phyloP scores from a whole-genome alignment of 306 rosid genomes.

The Quercus aquifolioides region DNA sequence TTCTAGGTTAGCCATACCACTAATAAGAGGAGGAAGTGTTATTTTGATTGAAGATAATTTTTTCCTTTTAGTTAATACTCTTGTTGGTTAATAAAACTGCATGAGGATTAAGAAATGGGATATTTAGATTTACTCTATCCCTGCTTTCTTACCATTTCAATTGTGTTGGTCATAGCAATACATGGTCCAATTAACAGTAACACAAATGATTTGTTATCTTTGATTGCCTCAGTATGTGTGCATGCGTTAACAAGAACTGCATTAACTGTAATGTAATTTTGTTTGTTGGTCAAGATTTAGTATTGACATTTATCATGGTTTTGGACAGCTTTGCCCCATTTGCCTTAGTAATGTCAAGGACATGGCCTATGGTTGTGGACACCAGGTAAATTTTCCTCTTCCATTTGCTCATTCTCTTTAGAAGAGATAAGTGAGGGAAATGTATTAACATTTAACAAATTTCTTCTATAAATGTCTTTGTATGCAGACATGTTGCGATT shows the following conservation, averaged over 20 bases:
- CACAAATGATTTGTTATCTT: too few species aligned
- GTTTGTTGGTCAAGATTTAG: background rate
- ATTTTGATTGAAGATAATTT: too few species aligned
- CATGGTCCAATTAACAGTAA: too few species aligned
- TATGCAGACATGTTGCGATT: conserved; percentile 84
- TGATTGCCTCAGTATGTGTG: background rate
- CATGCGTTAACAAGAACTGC: background rate
- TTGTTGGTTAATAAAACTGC: too few species aligned
- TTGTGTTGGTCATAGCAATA: too few species aligned
- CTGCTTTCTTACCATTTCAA: too few species aligned
- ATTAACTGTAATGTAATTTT: conserved; percentile 3
- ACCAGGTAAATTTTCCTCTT: conserved; percentile 57
- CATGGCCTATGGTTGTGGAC: conserved; percentile 99
- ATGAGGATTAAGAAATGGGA: too few species aligned
- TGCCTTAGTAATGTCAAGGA: conserved; percentile 74
- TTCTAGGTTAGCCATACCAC: too few species aligned
- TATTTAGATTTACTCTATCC: too few species aligned
- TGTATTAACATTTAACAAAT: conserved; percentile 5
- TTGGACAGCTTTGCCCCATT: conserved; percentile 78
- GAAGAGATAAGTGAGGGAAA: background rate
- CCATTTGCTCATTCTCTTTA: conserved; percentile 3
- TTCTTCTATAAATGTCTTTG: background rate
- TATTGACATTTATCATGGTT: conserved; percentile 23
- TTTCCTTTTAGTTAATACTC: too few species aligned
- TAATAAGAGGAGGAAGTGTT: too few species aligned